Base-by-base conservation (phyloP, 345 rosid genomes). In the Eutrema heterophyllum region DNA sequence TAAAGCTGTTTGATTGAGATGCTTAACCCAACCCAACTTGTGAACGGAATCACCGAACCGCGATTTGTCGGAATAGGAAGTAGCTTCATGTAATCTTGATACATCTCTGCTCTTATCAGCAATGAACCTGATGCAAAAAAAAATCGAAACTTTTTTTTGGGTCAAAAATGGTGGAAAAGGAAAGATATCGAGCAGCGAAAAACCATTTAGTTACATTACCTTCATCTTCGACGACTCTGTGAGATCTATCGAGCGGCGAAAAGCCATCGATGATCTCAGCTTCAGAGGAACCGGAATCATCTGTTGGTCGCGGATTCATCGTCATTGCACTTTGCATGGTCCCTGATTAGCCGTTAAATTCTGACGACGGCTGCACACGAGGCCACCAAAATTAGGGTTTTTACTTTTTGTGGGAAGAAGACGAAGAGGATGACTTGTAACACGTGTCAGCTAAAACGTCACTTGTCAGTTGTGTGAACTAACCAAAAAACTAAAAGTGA, bases 61-160 rank as follows among this genome's bases (percentile, higher is more conserved):
- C 89, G 96, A 6, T 50, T 67, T 3, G 71, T 61, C 8, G 99
- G 96, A 26, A 90, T 68, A 2, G 86, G 85, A 30, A 92, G 60
- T 68, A 76, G 84, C 71, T 80, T 87, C 98, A 95, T 95, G 81
- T 85, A 95, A 0, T 86, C 89, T 81, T 90, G 99, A 64, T 95
- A 92, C 85, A 78, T 79, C 81, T 90, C 85, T 51, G 96, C 98
- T 65, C 63, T 77, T 33, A 48, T 77, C 48, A 71, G 26, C 50
- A 77, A 58, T 43, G 80, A 65, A 57, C 8, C 76, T 71, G 57
- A 36, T 55, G 44, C 29, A 6, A 7, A 14, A 40, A 55, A 72
- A 74, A 29, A 50, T 67, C 11, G 18, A 52, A 75, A 33, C 64
- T 60, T 74, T 30, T 14, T 0, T 30, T 30, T 0, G 48, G 14